Conservation (phyloP, 495 filamentous ascomycete species). For the Penicillium ochrochloron region DNA sequence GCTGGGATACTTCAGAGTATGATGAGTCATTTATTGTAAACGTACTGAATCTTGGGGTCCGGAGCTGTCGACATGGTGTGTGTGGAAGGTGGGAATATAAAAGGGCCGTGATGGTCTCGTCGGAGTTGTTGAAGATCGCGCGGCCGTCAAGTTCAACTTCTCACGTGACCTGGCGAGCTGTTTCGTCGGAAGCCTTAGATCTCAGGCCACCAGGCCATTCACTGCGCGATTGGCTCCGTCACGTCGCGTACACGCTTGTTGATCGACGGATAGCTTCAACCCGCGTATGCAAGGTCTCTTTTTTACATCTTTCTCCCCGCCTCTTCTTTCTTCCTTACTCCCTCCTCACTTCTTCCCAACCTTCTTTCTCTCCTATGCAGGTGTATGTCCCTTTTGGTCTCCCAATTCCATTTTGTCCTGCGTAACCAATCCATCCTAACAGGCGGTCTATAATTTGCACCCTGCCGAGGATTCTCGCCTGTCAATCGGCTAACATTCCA, state of each 20-base stretch:
- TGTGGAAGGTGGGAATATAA: conserved; percentile 32
- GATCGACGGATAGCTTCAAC: conserved; percentile 41
- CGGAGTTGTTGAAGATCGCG: conserved; percentile 7
- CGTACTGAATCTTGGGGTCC: conserved; percentile 79
- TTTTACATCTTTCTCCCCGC: conserved; percentile 31
- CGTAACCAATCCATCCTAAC: conserved; percentile 18
- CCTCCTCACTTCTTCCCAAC: conserved; percentile 22
- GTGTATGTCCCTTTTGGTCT: conserved; percentile 19
- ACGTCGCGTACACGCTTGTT: conserved; percentile 54
- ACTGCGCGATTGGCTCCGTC: conserved; percentile 32
- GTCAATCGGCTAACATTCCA: conserved; percentile 34
- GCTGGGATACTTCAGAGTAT: conserved; percentile 8
- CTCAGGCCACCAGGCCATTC: conserved; percentile 16
- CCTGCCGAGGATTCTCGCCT: conserved; percentile 13
- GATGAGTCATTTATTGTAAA: conserved; percentile 34
- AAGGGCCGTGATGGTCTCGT: conserved; percentile 25
- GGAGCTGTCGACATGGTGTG: conserved; percentile 60
- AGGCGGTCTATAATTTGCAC: conserved; percentile 18
- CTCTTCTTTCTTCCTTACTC: conserved; percentile 21
- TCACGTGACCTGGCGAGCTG: conserved; percentile 23
- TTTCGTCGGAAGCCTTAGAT: background rate
- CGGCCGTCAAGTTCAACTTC: conserved; percentile 14
- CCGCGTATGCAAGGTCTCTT: conserved; percentile 51
- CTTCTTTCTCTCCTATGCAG: conserved; percentile 21
- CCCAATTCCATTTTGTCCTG: conserved; percentile 12